Evolutionary conservation across 2,329 filamentous ascomycete genomes (phyloP).

Genomic region (Aspergillus alliaceus): DNA sequence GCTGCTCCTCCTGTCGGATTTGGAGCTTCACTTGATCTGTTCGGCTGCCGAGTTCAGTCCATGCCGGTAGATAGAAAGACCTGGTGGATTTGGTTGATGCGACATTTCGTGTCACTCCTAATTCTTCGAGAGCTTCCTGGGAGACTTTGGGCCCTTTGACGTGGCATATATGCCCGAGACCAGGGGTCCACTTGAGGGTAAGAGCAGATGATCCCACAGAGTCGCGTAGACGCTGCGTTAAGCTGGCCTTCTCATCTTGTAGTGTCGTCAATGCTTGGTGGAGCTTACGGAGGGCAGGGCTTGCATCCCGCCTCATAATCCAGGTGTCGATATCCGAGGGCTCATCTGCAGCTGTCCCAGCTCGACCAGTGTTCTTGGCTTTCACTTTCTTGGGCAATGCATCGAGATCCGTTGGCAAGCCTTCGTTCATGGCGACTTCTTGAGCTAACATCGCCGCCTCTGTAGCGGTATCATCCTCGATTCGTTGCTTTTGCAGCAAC

Average conservation of each 20-base stretch:
- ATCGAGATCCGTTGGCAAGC: constrained; percentile 56
- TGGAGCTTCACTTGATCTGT: constrained; percentile 76
- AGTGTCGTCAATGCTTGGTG: constrained; percentile 68
- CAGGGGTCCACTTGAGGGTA: constrained; percentile 81
- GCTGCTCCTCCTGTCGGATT: constrained; percentile 81
- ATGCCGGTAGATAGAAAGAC: constrained; percentile 79
- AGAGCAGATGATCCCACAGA: constrained; percentile 65
- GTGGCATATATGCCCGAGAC: constrained; percentile 86
- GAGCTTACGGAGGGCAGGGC: constrained; percentile 61
- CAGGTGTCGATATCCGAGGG: constrained; percentile 53
- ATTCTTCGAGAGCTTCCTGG: constrained; percentile 41
- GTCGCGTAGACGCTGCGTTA: constrained; percentile 63
- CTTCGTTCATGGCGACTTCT: constrained; percentile 67
- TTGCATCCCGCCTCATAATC: constrained; percentile 68
- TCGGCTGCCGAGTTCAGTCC: constrained; percentile 76
- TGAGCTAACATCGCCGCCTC: constrained; percentile 73
- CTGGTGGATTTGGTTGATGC: constrained; percentile 80
- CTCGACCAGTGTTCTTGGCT: constrained; percentile 26
- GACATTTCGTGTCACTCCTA: constrained; percentile 57
- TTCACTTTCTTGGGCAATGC: constrained; percentile 55
- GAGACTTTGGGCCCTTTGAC: constrained; percentile 75
- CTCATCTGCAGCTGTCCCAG: constrained; percentile 35
- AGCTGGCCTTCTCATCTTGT: constrained; percentile 56
- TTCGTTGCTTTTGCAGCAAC: constrained; percentile 74
- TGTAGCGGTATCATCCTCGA: constrained; percentile 69